Percentiles rank a stretch among this genome's conserved stretches.
phyloP scores from a whole-genome alignment of 768 basidiomycete genomes.

The Leccinellum albellum region DNA sequence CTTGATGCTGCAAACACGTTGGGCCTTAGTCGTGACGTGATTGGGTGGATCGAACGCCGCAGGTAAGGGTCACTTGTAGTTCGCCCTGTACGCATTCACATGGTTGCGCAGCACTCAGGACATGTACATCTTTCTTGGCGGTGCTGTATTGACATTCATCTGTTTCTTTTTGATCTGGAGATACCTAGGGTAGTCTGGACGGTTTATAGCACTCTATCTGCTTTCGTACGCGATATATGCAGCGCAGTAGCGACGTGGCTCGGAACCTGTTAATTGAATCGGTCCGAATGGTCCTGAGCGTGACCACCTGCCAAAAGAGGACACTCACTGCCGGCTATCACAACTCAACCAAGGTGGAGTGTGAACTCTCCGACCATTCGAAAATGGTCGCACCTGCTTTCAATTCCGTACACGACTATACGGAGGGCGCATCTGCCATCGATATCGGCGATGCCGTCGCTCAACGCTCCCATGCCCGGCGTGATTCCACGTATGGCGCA shows the following conservation, averaged over 20 bases:
- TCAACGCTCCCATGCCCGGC: conserved; percentile 49
- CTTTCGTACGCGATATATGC: neutral
- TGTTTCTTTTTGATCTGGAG: conserved; percentile 93
- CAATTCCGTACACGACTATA: conserved; percentile 56
- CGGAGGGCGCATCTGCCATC: conserved; percentile 76
- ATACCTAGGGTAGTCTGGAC: conserved; percentile 60
- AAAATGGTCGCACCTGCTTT: conserved; percentile 19
- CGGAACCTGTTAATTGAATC: neutral
- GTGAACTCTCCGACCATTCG: neutral
- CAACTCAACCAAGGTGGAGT: neutral
- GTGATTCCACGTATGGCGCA: conserved; percentile 60
- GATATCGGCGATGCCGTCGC: conserved; percentile 67
- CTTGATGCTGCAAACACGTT: conserved; percentile 91
- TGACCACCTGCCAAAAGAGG: conserved; percentile 15
- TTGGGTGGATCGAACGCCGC: conserved; percentile 94
- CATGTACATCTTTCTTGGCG: conserved; percentile 87
- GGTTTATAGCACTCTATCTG: conserved; percentile 2
- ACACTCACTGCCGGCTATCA: neutral
- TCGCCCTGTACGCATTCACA: conserved; percentile 9
- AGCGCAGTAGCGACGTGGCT: conserved; percentile 1
- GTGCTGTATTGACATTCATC: conserved; percentile 83
- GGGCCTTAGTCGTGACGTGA: conserved; percentile 89
- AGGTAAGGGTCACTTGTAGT: conserved; percentile 47
- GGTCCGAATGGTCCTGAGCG: neutral
- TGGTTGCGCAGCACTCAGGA: conserved; percentile 73